Conservation (phyloP, 139 green algal species). For the Chlorella sp. region DNA sequence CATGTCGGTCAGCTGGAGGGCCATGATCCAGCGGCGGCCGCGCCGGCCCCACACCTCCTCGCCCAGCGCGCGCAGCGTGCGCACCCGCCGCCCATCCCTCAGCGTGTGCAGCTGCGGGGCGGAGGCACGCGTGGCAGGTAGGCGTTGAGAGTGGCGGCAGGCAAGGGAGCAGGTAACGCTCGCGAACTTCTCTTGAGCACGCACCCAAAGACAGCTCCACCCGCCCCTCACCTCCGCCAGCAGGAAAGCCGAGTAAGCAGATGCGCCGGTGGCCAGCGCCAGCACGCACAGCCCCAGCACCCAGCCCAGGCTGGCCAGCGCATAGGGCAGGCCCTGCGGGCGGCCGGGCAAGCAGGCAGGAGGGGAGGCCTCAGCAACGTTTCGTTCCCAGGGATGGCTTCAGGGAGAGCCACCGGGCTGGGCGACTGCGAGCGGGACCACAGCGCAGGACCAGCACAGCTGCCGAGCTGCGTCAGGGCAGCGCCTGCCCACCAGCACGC, state of each 20-base stretch:
- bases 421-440: too few relatives aligned
- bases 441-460: too few relatives aligned
- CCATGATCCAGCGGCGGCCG: neutral
- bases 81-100: neutral
- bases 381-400: too few relatives aligned
- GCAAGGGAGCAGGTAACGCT: too few relatives aligned
- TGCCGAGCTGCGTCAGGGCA: too few relatives aligned
- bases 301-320: neutral
- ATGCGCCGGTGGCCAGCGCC: neutral
- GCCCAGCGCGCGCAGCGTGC: conserved; percentile 21
- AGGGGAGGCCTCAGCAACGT: too few relatives aligned
- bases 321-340: conserved; percentile 11
- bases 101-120: conserved; percentile 21
- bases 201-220: too few relatives aligned
- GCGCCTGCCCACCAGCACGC: neutral
- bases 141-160: too few relatives aligned
- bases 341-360: too few relatives aligned
- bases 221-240: neutral
- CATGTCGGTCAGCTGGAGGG: neutral
- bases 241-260: conserved; percentile 7
- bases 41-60: neutral
- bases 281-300: neutral
- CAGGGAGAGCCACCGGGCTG: too few relatives aligned
- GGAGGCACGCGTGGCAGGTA: too few relatives aligned
- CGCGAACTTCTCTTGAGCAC: too few relatives aligned